A percentile compares a stretch with the other conserved stretches of the same genome.
These are phyloP conservation scores for Agrocybe praecox DNA, from an alignment of 768 basidiomycete species.

Conservation along the genomic window DNA sequence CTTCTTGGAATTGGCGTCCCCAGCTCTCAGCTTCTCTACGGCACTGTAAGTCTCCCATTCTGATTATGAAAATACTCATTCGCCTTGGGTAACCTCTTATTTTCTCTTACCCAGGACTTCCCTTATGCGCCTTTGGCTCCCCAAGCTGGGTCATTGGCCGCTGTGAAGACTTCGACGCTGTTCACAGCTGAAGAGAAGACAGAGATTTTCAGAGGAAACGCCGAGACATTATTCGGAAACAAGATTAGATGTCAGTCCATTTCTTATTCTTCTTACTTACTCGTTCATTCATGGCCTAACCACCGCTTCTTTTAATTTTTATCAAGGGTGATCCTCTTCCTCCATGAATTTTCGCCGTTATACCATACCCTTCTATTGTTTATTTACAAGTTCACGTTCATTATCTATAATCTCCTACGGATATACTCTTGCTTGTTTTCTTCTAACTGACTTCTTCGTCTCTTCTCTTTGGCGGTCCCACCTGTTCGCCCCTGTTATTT, in stretches of 20 bases:
- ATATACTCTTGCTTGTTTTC: too few species aligned
- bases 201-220: conserved; percentile 20
- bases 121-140: conserved; percentile 26
- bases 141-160: conserved; percentile 20
- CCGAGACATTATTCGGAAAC: conserved; percentile 16
- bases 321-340: too few species aligned
- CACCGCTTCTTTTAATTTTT: too few species aligned
- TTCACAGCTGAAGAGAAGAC: conserved; percentile 22
- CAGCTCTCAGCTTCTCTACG: conserved; percentile 33
- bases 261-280: not conserved
- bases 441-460: too few species aligned
- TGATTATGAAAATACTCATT: not conserved
- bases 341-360: too few species aligned
- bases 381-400: too few species aligned
- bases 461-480: too few species aligned
- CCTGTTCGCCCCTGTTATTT: too few species aligned
- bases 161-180: conserved; percentile 20
- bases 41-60: conserved; percentile 25
- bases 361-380: too few species aligned
- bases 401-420: too few species aligned
- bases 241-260: conserved; percentile 11
- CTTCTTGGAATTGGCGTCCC: conserved; percentile 33
- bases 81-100: too few species aligned
- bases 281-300: not conserved
- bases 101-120: conserved; percentile 24